Conservation (phyloP, 1,139 yeast species). For the Geotrichum cucujoidarum region DNA sequence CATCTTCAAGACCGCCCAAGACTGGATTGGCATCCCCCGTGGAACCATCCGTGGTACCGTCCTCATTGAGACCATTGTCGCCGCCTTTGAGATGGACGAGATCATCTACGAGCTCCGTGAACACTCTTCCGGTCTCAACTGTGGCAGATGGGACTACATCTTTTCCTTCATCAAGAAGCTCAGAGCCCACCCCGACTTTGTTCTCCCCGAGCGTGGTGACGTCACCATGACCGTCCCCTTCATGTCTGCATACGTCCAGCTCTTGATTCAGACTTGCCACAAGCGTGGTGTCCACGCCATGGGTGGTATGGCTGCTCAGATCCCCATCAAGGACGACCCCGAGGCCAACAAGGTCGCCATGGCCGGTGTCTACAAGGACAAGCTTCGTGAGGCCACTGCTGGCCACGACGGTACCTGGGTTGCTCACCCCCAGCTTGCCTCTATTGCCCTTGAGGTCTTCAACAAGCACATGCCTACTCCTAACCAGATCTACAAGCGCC, state of each 20-base stretch:
- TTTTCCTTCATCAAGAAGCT: constrained; percentile 67
- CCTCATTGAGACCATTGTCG: constrained; percentile 69
- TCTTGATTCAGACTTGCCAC: constrained; percentile 67
- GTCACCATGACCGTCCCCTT: constrained; percentile 74
- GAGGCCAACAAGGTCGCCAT: constrained; percentile 61
- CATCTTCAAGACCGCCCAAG: constrained; percentile 64
- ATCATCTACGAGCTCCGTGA: constrained; percentile 70
- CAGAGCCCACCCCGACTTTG: constrained; percentile 57
- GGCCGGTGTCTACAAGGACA: constrained; percentile 68
- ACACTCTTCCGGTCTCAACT: constrained; percentile 71
- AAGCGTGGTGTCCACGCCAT: constrained; percentile 72
- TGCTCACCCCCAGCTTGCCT: constrained; percentile 75
- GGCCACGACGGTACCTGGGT: constrained; percentile 85
- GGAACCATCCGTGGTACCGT: constrained; percentile 80
- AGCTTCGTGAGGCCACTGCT: constrained; percentile 66
- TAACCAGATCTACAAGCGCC: constrained; percentile 64
- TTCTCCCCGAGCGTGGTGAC: constrained; percentile 68
- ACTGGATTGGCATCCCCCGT: constrained; percentile 57
- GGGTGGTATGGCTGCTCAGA: constrained; percentile 86
- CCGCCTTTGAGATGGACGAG: constrained; percentile 78
- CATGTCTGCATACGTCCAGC: constrained; percentile 65
- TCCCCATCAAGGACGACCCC: constrained; percentile 66
- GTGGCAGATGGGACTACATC: constrained; percentile 82
- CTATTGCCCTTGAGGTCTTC: constrained; percentile 69
- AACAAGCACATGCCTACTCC: constrained; percentile 81